phyloP scores from a whole-genome alignment of 495 filamentous ascomycete species.

The Geoglossum glabrum region DNA sequence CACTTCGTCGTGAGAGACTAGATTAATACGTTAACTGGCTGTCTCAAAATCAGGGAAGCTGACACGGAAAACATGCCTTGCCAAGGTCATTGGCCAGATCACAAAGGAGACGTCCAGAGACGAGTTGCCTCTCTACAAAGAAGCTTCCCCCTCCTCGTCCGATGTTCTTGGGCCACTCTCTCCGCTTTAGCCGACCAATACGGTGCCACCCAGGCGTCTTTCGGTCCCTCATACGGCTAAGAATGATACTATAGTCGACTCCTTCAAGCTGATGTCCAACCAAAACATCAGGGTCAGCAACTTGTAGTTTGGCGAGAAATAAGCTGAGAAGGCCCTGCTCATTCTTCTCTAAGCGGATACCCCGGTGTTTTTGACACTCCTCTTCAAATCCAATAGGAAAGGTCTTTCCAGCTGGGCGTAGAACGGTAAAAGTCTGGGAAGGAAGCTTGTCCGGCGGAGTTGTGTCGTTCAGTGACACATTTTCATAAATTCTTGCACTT shows the following conservation, averaged over 20 bases:
- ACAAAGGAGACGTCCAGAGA: conserved; percentile 76
- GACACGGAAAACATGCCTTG: conserved; percentile 30
- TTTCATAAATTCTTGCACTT: conserved; percentile 79
- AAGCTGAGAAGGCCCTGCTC: conserved; percentile 67
- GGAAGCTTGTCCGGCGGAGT: conserved; percentile 73
- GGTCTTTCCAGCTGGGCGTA: conserved; percentile 53
- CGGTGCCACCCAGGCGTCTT: conserved; percentile 87
- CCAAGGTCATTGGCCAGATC: conserved; percentile 93
- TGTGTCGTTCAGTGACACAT: conserved; percentile 71
- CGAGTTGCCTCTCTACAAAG: conserved; percentile 76
- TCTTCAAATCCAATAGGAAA: conserved; percentile 76
- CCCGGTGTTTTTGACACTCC: conserved; percentile 46
- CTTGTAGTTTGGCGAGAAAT: conserved; percentile 73
- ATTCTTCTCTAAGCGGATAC: conserved; percentile 57
- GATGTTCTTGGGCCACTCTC: conserved; percentile 73
- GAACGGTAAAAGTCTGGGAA: conserved; percentile 75
- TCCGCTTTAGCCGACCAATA: conserved; percentile 65
- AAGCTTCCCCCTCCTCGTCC: conserved; percentile 72
- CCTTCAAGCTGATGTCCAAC: conserved; percentile 94
- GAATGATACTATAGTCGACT: conserved; percentile 79
- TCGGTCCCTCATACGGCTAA: conserved; percentile 72
- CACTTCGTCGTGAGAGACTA: conserved; percentile 88
- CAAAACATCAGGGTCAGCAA: conserved; percentile 79
- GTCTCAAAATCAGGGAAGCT: neutral
- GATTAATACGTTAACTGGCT: conserved; percentile 15